Evolutionary conservation across 345 rosid species (phyloP), one percentile per base, ranked within the genome.

Genomic region (Stellera chamaejasme): DNA sequence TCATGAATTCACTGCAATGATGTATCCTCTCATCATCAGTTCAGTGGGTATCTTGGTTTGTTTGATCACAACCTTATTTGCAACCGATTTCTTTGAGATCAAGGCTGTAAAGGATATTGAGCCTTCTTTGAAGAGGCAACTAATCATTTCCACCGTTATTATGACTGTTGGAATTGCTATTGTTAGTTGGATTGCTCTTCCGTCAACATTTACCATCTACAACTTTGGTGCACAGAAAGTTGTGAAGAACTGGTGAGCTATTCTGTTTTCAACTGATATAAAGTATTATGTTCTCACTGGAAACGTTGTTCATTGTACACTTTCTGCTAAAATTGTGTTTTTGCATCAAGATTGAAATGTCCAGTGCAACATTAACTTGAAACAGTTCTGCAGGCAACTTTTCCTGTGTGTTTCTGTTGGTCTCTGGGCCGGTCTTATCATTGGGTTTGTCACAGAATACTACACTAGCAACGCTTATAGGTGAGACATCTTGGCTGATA

Each of bases 41-140:
- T 82, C 93, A 1, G 65, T 78, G 70, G 93, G 93, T 9, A 85
- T 85, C 62, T 3, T 82, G 62, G 74, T 85, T 45, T 85, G 93
- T 49, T 75, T 85, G 75, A 56, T 85, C 67, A 85, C 93, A 60
- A 84, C 93, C 55, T 66, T 85, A 58, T 82, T 79, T 71, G 88
- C 93, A n/a, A 85, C 86, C 47, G 88, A 82, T 58, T 69, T 76
- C 72, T 82, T 76, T 63, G 93, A 85, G 74, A 82, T 84, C 75
- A 84, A 82, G 76, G 75, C 77, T 48, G 88, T 82, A 13, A 79
- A 70, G 55, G 83, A 84, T 64, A 85, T 85, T 42, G 93, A 85
- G 67, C 88, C 88, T 36, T 67, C 93, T 10, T 63, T 85, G 60
- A 82, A 85, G 77, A 72, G 61, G 69, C 86, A 85, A 68, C 93